Evolutionary conservation across 129 eudicot species (phyloP), one percentile per base, ranked within the genome.

Genomic region (Calendula officinalis): DNA sequence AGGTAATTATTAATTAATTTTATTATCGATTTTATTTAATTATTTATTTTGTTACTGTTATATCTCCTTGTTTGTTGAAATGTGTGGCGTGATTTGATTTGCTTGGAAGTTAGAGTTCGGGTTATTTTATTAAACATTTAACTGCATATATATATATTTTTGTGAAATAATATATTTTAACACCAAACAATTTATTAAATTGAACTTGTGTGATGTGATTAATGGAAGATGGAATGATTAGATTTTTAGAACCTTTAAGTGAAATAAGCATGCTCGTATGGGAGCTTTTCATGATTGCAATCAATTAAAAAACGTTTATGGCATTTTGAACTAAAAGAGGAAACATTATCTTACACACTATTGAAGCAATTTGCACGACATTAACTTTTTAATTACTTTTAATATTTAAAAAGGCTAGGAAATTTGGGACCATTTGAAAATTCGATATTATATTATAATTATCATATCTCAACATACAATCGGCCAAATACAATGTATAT

Each of bases 201-300:
- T 43, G 57, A 63, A 46, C 3, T 22, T 36, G 64, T 50, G 47
- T 27, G 44, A 52, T 11, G 7, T 8, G 35, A 56, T 16, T 43
- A 53, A 63, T 53, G 65, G 66, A n/a, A 57, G 38, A 56, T 73
- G 78, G 42, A 65, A 73, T 73, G 67, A 73, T 73, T 66, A 65
- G 78, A 73, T 73, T 73, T 73, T 73, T 73, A 56, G 78, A 73
- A 73, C 72, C 72, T 66, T 73, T 56, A 73, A 73, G 78, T 65
- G 78, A 73, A 56, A 30, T 65, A 73, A 73, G 78, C 78, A 73
- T 73, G 78, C 78, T 73, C 66, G 61, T 46, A 73, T 73, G 60
- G 41, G 51, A 34, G 53, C 72, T 56, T 73, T 73, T 56, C 42
- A 65, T 73, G 67, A 73, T 73, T 64, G 67, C 65, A 22, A 47